A percentile compares a stretch with the other conserved stretches of the same genome.
These are phyloP conservation scores for Parastagonospora nodorum DNA, from an alignment of 2,329 filamentous ascomycete species.

Conservation along the genomic window DNA sequence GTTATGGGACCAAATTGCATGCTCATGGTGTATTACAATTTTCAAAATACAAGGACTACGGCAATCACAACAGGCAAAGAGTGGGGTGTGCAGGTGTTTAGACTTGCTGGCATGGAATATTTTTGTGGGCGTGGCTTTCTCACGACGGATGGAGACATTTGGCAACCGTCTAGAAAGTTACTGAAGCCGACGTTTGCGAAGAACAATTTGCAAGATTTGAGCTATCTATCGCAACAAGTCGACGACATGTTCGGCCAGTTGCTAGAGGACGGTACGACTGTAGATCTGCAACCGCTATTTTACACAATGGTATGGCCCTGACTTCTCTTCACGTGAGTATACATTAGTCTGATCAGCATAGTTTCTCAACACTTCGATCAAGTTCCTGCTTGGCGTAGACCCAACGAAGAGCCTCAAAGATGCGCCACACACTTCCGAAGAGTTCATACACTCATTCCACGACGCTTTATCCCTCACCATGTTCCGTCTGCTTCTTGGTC, in stretches of 20 bases:
- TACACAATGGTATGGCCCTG: conserved; percentile 32
- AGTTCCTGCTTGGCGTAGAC: conserved; percentile 13
- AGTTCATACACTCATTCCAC: conserved; percentile 12
- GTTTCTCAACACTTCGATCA: conserved; percentile 16
- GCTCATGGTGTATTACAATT: no score
- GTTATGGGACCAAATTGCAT: not conserved
- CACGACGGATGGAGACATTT: conserved; percentile 45
- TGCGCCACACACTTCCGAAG: conserved; percentile 6
- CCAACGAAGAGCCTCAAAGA: not conserved
- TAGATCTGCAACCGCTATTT: conserved; percentile 39
- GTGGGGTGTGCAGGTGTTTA: conserved; percentile 24
- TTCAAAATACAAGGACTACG: no score
- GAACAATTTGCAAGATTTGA: conserved; percentile 55
- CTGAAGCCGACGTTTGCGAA: conserved; percentile 57
- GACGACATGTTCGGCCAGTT: conserved; percentile 60
- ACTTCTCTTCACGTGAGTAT: not conserved
- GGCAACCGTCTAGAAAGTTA: conserved; percentile 40
- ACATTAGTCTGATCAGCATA: not conserved
- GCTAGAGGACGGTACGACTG: conserved; percentile 53
- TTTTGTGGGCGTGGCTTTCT: conserved; percentile 47
- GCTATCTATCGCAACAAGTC: conserved; percentile 62
- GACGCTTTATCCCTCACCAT: conserved; percentile 4
- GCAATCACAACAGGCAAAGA: conserved; percentile 45
- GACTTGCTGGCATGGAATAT: conserved; percentile 38
- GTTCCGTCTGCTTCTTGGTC: conserved; percentile 9